Percentiles rank a stretch among this genome's conserved stretches.
phyloP scores from a whole-genome alignment of 306 rosid species.

The Prunus armeniaca region DNA sequence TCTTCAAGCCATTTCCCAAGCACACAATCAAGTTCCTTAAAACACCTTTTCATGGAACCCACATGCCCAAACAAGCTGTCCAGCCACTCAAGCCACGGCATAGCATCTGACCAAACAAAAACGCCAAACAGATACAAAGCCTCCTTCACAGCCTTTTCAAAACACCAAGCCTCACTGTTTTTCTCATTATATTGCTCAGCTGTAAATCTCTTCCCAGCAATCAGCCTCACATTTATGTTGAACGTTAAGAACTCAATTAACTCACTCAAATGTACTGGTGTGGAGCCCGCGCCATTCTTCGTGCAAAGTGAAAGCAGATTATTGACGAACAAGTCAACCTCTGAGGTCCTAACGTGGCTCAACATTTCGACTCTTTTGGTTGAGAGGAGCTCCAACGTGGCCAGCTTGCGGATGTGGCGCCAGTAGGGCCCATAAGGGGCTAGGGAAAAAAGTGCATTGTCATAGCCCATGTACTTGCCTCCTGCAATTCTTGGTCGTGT shows the following conservation, averaged over 20 bases:
- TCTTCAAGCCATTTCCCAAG: slow-evolving; percentile 48
- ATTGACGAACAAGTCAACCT: slow-evolving; percentile 32
- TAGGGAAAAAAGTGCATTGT: slow-evolving; percentile 37
- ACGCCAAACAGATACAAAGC: slow-evolving; percentile 45
- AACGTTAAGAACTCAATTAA: slow-evolving; percentile 51
- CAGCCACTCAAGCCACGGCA: slow-evolving; percentile 34
- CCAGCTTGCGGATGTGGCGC: slow-evolving; percentile 54
- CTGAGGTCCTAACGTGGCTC: slow-evolving; percentile 33
- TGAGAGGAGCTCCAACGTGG: slow-evolving; percentile 27
- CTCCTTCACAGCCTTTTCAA: slow-evolving; percentile 38
- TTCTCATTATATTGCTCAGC: neutral
- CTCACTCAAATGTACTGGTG: slow-evolving; percentile 28
- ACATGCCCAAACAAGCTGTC: slow-evolving; percentile 45
- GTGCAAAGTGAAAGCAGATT: slow-evolving; percentile 11
- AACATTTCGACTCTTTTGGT: slow-evolving; percentile 32
- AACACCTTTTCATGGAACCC: slow-evolving; percentile 45
- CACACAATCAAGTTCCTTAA: slow-evolving; percentile 29
- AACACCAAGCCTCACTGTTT: slow-evolving; percentile 31
- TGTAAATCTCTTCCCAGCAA: slow-evolving; percentile 48
- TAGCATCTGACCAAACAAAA: slow-evolving; percentile 46
- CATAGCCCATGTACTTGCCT: slow-evolving; percentile 16
- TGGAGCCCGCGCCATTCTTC: neutral
- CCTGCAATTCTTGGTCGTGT: slow-evolving; percentile 18
- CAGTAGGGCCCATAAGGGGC: slow-evolving; percentile 63
- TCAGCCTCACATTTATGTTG: slow-evolving; percentile 35